Conservation (phyloP, 208 protist genomes). For the Wallacemonas rigidus region DNA sequence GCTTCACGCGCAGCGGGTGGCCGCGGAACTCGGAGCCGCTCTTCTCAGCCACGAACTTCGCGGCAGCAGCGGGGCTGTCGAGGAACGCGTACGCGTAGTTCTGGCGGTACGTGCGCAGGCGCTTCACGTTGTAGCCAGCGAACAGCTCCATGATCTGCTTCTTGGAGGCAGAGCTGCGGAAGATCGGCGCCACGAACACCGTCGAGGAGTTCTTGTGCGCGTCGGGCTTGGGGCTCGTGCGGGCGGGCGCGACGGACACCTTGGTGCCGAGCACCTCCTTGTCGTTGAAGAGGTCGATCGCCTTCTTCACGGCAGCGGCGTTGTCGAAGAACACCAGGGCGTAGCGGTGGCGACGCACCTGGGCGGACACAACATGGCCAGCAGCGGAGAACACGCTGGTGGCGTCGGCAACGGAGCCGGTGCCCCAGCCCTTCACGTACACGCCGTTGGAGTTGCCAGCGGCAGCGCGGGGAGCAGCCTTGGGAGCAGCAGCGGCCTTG, state of each 20-base stretch:
- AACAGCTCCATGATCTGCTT: slow-evolving; percentile 79
- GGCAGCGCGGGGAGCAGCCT: slow-evolving; percentile 31
- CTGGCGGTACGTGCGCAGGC: slow-evolving; percentile 77
- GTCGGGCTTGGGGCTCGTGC: slow-evolving; percentile 76
- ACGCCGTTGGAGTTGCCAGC: slow-evolving; percentile 64
- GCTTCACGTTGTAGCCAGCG: slow-evolving; percentile 64
- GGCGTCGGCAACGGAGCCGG: slow-evolving; percentile 68
- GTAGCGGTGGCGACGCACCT: slow-evolving; percentile 80
- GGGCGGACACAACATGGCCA: slow-evolving; percentile 57
- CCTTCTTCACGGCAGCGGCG: slow-evolving; percentile 83
- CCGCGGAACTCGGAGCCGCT: slow-evolving; percentile 77
- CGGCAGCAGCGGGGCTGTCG: slow-evolving; percentile 61
- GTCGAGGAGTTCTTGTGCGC: slow-evolving; percentile 69
- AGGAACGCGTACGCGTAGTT: slow-evolving; percentile 87
- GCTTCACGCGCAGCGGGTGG: slow-evolving; percentile 68
- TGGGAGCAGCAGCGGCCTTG: slow-evolving; percentile 20
- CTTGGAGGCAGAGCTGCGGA: slow-evolving; percentile 69
- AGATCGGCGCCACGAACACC: slow-evolving; percentile 83
- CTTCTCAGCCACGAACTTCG: slow-evolving; percentile 78
- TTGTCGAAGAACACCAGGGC: slow-evolving; percentile 83
- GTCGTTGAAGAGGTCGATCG: slow-evolving; percentile 86
- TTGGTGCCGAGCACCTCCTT: slow-evolving; percentile 70
- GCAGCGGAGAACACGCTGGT: slow-evolving; percentile 54
- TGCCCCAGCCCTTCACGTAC: slow-evolving; percentile 89
- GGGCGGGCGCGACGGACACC: slow-evolving; percentile 72